Percentiles rank a stretch among this genome's conserved stretches.
Evolutionary conservation across 108 stramenopile genomes (phyloP).

Genomic region (Nitzschia inconspicua): DNA sequence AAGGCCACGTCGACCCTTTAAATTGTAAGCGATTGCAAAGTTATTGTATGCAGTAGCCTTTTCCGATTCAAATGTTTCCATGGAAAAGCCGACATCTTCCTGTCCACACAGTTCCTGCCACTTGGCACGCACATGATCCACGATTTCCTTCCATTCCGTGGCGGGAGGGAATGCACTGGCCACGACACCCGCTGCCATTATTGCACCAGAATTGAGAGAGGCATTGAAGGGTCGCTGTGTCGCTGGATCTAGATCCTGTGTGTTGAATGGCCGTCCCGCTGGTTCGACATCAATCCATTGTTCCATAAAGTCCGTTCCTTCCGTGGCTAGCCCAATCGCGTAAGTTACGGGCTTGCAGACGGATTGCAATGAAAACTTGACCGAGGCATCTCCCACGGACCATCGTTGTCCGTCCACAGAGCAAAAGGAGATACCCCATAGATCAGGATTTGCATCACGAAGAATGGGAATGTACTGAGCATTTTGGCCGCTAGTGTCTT

Average conservation of each 20-base stretch:
- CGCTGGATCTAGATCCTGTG: constrained; percentile 24
- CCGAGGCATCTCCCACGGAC: constrained; percentile 16
- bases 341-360: constrained; percentile 38
- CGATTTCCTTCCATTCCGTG: constrained; percentile 9
- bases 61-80: constrained; percentile 40
- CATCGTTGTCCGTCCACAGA: constrained; percentile 31
- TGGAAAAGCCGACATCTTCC: constrained; percentile 26
- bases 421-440: constrained; percentile 34
- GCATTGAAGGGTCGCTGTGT: constrained; percentile 37
- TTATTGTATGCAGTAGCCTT: constrained; percentile 38
- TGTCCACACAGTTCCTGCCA: constrained; percentile 30
- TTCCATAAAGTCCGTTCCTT: constrained; percentile 30
- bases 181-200: constrained; percentile 28
- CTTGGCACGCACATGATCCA: constrained; percentile 18
- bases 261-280: constrained; percentile 37
- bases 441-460: constrained; percentile 18
- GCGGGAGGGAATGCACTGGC: constrained; percentile 5
- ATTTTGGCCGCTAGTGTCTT: neutral
- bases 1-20: constrained; percentile 21
- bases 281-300: constrained; percentile 37
- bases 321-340: constrained; percentile 11
- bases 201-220: constrained; percentile 40
- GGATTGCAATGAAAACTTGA: constrained; percentile 21
- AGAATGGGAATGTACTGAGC: constrained; percentile 37
- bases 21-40: constrained; percentile 31